phyloP scores from a whole-genome alignment of 2,329 filamentous ascomycete genomes.

The Juglanconis oblonga region DNA sequence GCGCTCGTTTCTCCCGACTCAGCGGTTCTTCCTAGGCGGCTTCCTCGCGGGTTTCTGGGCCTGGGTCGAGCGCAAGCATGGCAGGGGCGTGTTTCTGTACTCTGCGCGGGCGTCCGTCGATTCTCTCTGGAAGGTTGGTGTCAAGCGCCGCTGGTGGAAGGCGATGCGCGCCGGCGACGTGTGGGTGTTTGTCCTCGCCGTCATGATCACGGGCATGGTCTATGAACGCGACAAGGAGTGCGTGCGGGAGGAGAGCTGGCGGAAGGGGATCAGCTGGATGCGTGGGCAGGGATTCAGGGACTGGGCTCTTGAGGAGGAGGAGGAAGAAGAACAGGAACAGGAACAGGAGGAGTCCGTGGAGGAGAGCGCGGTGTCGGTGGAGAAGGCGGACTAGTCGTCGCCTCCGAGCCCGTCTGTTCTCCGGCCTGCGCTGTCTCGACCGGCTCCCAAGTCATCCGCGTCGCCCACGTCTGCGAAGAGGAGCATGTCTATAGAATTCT shows the following conservation, averaged over 20 bases:
- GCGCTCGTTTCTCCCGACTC: conserved; percentile 69
- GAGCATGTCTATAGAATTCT: too few species aligned
- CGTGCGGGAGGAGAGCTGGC: conserved; percentile 62
- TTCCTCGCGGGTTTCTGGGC: conserved; percentile 84
- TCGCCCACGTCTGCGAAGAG: too few species aligned
- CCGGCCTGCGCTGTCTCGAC: too few species aligned
- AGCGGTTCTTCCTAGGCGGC: conserved; percentile 87
- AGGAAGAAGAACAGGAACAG: conserved; percentile 30
- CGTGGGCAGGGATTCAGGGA: conserved; percentile 75
- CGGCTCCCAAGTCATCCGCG: too few species aligned
- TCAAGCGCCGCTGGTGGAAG: conserved; percentile 85
- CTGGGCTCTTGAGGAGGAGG: conserved; percentile 52
- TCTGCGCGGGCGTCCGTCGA: conserved; percentile 75
- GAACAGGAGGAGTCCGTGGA: conserved; percentile 30
- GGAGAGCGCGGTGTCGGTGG: not conserved
- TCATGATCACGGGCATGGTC: conserved; percentile 74
- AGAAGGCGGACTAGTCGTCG: not conserved
- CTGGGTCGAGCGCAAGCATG: conserved; percentile 65
- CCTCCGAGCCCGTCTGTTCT: too few species aligned
- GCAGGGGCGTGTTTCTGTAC: conserved; percentile 73
- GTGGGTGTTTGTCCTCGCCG: conserved; percentile 73
- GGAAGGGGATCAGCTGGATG: conserved; percentile 72
- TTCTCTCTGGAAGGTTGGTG: conserved; percentile 87
- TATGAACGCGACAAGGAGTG: conserved; percentile 70
- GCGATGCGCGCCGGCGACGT: conserved; percentile 81